Base-by-base conservation (phyloP, 2,329 filamentous ascomycete species). In the Botrytis fragariae region DNA sequence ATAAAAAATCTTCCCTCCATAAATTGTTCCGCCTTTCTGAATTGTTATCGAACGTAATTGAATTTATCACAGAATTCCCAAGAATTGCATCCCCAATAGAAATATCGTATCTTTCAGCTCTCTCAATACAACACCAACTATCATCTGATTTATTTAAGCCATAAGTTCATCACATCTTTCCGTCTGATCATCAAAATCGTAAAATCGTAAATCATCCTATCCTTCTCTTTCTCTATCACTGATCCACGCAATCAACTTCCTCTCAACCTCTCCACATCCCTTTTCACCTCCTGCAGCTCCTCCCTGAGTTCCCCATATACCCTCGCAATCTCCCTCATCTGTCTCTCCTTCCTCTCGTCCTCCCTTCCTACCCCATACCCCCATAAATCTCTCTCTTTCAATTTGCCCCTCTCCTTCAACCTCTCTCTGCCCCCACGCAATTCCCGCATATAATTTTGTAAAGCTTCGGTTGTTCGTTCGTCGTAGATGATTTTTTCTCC, bases 281-380 rank as follows among this genome's bases (percentile, higher is more conserved):
- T 77, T 45, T 75, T 75, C 42, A 81, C 80, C 42, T 81, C 79
- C 71, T 74, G 74, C 18, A 80, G 20, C 71, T 81, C 79, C 44
- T 42, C 77, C 9, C 48, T 71, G 71, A 81, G 73, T 74, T 79
- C 80, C 35, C 73, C 76, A 77, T 80, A 81, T 35, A 79, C 79
- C 73, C 77, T 78, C 12, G 80, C 78, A 73, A 81, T 77, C 74
- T 80, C 79, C 71, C 68, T 81, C 80, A 82, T 80, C 63, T 78
- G 71, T 74, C 73, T 80, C 63, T 81, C 78, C 76, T 81, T 81
- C 25, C 48, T 63, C 9, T 68, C 64, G 20, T 76, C 77, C 18
- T 77, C 75, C 54, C 78, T 73, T 4, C 79, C 79, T 37, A 81
- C 77, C 9, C 80, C 80, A 76, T 82, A 81, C 4, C 78, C 78